Base-by-base conservation (phyloP, 2,329 filamentous ascomycete genomes). In the Massarina eburnea region DNA sequence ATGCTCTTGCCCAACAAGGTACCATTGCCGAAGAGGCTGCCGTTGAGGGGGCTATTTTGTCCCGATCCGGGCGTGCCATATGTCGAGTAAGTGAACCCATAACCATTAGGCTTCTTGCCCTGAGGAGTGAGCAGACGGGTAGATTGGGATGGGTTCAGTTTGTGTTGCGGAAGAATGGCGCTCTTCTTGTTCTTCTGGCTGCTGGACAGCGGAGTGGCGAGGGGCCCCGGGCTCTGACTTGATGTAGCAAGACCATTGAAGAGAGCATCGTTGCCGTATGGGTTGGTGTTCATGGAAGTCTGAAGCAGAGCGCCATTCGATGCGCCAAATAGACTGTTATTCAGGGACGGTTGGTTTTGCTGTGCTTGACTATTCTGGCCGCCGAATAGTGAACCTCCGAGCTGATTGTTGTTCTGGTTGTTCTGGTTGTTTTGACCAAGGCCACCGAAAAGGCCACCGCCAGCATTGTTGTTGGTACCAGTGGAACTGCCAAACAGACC, bases 71-170 rank as follows among this genome's bases (percentile, higher is more conserved):
- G 91, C 1, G 88, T 91, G 35, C 89, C 90, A 59, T 95, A 96
- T 2, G 86, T 91, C 54, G 91, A 95, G 72, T 96, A 96, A 2
- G 88, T 91, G 68, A 96, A 95, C 2, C 92, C 92, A 64, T 89
- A 96, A 4, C 89, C 90, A 45, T 73, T 74, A 24, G 53, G 45
- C 22, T 87, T 82, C 73, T 90, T 92, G 36, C 56, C 59, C 58
- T 91, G 88, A 0, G 91, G 91, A 0, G 91, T 96, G 22, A 85
- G 81, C 45, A 91, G 85, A 38, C 91, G 86, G 18, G 87, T 86
- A 8, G 88, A 85, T 26, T 89, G 89, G 37, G 83, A 82, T 0
- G 91, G 89, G 37, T 90, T 92, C 55, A 95, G 80, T 72, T 91
- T 94, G 75, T 92, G 91, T 66, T 94, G 84, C 2, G 91, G 91